These are phyloP conservation scores for Termitomyces sp. DNA, from an alignment of 768 basidiomycete species.

Conservation along the genomic window DNA sequence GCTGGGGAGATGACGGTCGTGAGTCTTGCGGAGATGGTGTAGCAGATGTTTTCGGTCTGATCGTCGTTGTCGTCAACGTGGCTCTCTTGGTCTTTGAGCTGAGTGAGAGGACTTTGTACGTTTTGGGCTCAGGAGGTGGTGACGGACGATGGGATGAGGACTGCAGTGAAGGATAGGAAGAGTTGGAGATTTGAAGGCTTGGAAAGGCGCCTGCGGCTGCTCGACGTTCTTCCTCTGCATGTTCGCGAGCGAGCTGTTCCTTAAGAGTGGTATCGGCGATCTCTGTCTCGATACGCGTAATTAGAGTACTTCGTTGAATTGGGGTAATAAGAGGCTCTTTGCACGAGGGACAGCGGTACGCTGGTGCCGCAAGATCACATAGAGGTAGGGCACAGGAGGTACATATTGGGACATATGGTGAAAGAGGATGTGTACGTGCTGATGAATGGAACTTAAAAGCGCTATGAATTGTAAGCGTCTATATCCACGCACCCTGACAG, in stretches of 20 bases:
- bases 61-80: slow-evolving; percentile 47
- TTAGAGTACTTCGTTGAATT: slow-evolving; percentile 27
- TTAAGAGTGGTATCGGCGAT: slow-evolving; percentile 35
- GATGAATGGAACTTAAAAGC: neutral
- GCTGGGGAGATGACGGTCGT: slow-evolving; percentile 26
- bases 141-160: neutral
- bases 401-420: slow-evolving; percentile 51
- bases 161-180: neutral
- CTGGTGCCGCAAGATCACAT: slow-evolving; percentile 50
- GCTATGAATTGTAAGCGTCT: neutral
- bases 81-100: slow-evolving; percentile 45
- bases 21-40: slow-evolving; percentile 23
- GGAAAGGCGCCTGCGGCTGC: slow-evolving; percentile 60
- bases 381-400: slow-evolving; percentile 55
- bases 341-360: slow-evolving; percentile 54
- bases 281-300: slow-evolving; percentile 37
- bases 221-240: slow-evolving; percentile 40
- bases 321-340: slow-evolving; percentile 28
- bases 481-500: slow-evolving; percentile 46
- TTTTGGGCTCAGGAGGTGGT: slow-evolving; percentile 19
- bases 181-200: slow-evolving; percentile 24
- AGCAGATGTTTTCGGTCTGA: slow-evolving; percentile 19
- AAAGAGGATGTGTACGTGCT: slow-evolving; percentile 59
- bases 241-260: slow-evolving; percentile 46
- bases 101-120: slow-evolving; percentile 53